A percentile compares a stretch with the other conserved stretches of the same genome.
These are phyloP conservation scores for Yamadazyma atmosphaerica DNA, from an alignment of 1,139 yeast species.

Conservation along the genomic window DNA sequence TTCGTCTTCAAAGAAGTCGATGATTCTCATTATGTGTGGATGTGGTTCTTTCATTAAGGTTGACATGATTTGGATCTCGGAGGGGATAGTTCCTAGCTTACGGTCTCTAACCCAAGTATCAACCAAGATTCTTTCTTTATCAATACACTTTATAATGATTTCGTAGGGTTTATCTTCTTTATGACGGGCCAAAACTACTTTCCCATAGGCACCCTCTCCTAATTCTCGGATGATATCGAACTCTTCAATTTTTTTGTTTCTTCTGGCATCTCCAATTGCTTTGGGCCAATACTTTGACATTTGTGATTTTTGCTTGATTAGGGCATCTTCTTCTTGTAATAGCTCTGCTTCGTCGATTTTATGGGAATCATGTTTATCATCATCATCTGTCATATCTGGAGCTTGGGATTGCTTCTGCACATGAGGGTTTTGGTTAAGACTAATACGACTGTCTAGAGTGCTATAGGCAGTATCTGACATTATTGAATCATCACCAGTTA, in stretches of 20 bases:
- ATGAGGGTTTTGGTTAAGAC: neutral
- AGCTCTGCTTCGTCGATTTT: constrained; percentile 35
- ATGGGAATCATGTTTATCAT: neutral
- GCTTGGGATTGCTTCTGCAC: neutral
- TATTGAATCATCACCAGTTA: constrained; percentile 1
- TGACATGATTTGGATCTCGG: constrained; percentile 91
- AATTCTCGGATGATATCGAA: constrained; percentile 70
- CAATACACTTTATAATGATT: constrained; percentile 83
- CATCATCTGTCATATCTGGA: neutral
- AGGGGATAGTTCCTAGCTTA: constrained; percentile 86
- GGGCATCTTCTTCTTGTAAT: constrained; percentile 43
- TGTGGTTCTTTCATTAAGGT: constrained; percentile 74
- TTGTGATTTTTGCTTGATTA: constrained; percentile 33
- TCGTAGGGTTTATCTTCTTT: constrained; percentile 60
- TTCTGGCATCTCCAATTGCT: constrained; percentile 57
- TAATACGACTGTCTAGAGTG: constrained; percentile 3
- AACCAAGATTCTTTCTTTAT: constrained; percentile 87
- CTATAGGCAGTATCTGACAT: constrained; percentile 2
- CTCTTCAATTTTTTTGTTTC: constrained; percentile 70
- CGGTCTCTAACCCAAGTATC: constrained; percentile 98
- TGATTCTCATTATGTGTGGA: constrained; percentile 78
- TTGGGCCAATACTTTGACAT: constrained; percentile 52
- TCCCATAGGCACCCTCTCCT: constrained; percentile 98
- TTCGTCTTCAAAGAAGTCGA: constrained; percentile 91
- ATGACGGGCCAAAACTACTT: constrained; percentile 79